These are phyloP conservation scores for Raphanus sativus DNA, from an alignment of 345 rosid genomes.

Conservation along the genomic window DNA sequence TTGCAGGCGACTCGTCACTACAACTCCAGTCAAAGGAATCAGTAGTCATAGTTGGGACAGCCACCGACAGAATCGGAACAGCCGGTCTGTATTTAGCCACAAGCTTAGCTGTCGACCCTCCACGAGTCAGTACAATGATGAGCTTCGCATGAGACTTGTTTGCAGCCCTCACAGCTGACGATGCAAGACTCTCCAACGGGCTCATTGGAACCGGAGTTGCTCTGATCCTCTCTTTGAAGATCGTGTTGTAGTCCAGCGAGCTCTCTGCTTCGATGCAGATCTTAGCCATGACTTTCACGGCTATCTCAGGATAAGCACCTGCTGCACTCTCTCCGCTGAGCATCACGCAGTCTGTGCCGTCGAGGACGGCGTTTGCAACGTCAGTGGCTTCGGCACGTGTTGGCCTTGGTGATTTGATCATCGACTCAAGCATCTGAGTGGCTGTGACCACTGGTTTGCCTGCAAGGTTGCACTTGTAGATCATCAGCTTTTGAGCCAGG, in stretches of 20 bases:
- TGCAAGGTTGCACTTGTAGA: slow-evolving; percentile 84
- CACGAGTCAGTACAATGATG: slow-evolving; percentile 83
- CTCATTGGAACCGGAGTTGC: slow-evolving; percentile 93
- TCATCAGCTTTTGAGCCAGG: slow-evolving; percentile 94
- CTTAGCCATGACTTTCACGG: slow-evolving; percentile 80
- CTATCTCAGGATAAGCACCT: slow-evolving; percentile 86
- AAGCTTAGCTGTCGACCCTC: slow-evolving; percentile 83
- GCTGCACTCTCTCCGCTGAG: slow-evolving; percentile 91
- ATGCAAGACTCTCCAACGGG: slow-evolving; percentile 90
- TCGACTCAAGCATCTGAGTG: slow-evolving; percentile 92
- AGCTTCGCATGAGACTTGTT: slow-evolving; percentile 87
- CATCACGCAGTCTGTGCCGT: slow-evolving; percentile 92
- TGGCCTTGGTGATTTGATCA: slow-evolving; percentile 92
- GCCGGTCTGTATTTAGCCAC: slow-evolving; percentile 95
- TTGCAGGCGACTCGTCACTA: slow-evolving; percentile 91
- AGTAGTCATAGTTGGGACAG: slow-evolving; percentile 77
- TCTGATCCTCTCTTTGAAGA: slow-evolving; percentile 86
- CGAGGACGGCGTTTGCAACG: slow-evolving; percentile 91
- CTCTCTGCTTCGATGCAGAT: slow-evolving; percentile 85
- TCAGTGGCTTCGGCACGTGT: slow-evolving; percentile 95
- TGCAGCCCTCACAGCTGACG: slow-evolving; percentile 88
- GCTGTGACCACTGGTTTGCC: slow-evolving; percentile 95
- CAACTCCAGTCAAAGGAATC: slow-evolving; percentile 87
- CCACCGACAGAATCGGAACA: slow-evolving; percentile 87
- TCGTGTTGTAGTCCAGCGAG: slow-evolving; percentile 73